phyloP scores from a whole-genome alignment of 345 rosid genomes.

The Rhodamnia rubescens region DNA sequence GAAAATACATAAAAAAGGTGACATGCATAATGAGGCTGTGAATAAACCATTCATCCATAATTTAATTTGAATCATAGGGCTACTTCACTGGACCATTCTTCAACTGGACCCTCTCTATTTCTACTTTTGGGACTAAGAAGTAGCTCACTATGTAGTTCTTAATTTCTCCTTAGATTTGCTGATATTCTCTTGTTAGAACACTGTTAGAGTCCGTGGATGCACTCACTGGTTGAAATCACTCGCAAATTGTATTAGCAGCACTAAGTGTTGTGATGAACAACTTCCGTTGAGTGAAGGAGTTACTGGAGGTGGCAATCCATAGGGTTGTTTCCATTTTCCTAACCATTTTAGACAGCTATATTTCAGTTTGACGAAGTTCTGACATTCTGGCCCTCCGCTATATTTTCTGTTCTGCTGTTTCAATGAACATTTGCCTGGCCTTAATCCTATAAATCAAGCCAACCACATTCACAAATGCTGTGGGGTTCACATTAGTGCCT shows the following conservation, averaged over 20 bases:
- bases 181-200: background rate
- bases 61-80: background rate
- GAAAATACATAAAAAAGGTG: background rate
- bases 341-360: background rate
- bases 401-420: background rate
- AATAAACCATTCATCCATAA: background rate
- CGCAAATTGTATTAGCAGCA: background rate
- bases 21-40: background rate
- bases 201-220: background rate
- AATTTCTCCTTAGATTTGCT: background rate
- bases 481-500: background rate
- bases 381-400: background rate
- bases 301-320: background rate
- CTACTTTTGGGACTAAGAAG: background rate
- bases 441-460: background rate
- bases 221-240: background rate
- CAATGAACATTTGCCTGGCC: background rate
- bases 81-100: background rate
- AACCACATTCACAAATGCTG: background rate
- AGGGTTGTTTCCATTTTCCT: background rate
- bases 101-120: background rate
- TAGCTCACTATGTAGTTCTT: background rate
- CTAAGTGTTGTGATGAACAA: background rate
- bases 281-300: background rate
- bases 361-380: background rate